Percentiles rank a stretch among this genome's conserved stretches.
Conservation (phyloP, 495 filamentous ascomycete species). For the Penicillium odoratum region DNA sequence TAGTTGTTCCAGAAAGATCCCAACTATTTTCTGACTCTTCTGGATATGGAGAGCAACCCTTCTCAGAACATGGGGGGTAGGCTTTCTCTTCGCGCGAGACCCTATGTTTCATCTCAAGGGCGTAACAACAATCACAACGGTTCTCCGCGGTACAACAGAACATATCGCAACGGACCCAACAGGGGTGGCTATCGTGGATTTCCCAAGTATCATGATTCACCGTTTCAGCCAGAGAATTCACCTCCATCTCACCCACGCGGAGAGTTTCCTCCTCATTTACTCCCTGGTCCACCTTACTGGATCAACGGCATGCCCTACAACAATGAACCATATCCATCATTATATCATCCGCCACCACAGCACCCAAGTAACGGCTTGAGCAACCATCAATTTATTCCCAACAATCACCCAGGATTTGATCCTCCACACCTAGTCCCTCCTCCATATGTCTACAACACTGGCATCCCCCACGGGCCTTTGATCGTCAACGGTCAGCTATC, state of each 20-base stretch:
- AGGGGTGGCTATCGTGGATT: slow-evolving; percentile 1
- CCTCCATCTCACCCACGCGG: not conserved
- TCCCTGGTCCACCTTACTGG: not conserved
- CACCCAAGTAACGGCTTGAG: not conserved
- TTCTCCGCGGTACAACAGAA: not conserved
- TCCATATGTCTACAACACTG: not conserved
- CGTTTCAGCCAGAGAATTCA: not conserved
- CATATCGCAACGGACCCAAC: not conserved
- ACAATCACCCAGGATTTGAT: not conserved
- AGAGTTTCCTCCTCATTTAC: not conserved
- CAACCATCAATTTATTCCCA: not conserved
- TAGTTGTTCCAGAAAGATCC: slow-evolving; percentile 17
- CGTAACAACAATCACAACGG: slow-evolving; percentile 2
- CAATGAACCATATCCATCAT: not conserved
- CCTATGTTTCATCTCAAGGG: not conserved
- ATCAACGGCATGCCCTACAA: slow-evolving; percentile 5
- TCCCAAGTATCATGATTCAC: not conserved
- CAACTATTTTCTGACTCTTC: slow-evolving; percentile 10
- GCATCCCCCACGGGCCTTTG: not conserved
- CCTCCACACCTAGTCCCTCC: not conserved
- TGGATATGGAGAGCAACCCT: slow-evolving; percentile 8
- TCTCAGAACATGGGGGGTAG: not conserved
- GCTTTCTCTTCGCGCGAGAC: not conserved
- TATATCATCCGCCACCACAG: not conserved
- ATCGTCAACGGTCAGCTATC: slow-evolving; percentile 4